A percentile compares a stretch with the other conserved stretches of the same genome.
phyloP scores from a whole-genome alignment of 1,284 basidiomycete genomes.

The Anthracocystis panici-leucophaei region DNA sequence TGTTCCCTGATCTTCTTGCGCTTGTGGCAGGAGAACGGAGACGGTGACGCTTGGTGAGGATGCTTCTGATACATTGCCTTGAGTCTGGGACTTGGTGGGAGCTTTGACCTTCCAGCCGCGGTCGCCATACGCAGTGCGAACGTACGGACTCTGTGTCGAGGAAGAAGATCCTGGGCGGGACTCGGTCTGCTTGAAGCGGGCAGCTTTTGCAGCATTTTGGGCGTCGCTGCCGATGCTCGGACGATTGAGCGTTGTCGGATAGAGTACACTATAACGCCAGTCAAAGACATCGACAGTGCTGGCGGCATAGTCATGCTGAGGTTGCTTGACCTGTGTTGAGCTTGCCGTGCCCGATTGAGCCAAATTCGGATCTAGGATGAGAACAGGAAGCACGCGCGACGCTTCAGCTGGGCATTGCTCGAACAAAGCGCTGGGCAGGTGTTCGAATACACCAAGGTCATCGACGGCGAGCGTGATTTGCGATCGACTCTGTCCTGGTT shows the following conservation, averaged over 20 bases:
- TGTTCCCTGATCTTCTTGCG: constrained; percentile 3
- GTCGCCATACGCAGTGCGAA: constrained; percentile 43
- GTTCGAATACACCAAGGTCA: constrained; percentile 47
- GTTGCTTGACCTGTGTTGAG: constrained; percentile 3
- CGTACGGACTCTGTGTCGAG: constrained; percentile 24
- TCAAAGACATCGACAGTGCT: constrained; percentile 47
- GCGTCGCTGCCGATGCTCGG: background rate
- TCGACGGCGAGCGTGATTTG: constrained; percentile 16
- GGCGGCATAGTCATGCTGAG: constrained; percentile 30
- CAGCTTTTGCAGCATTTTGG: constrained; percentile 5
- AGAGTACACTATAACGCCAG: constrained; percentile 34
- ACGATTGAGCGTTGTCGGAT: background rate
- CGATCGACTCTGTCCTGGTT: background rate
- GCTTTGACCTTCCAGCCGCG: constrained; percentile 55
- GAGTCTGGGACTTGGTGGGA: constrained; percentile 7
- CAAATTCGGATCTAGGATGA: constrained; percentile 43
- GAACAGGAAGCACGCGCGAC: constrained; percentile 33
- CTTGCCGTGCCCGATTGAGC: constrained; percentile 5
- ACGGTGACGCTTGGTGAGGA: constrained; percentile 4
- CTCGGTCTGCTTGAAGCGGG: constrained; percentile 31
- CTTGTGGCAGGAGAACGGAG: background rate
- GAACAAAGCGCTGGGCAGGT: constrained; percentile 22
- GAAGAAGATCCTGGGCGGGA: constrained; percentile 12
- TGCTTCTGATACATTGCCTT: constrained; percentile 1
- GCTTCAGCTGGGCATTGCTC: constrained; percentile 19